Evolutionary conservation across 2,329 filamentous ascomycete species (phyloP).

Genomic region (Ophiobolus disseminans): DNA sequence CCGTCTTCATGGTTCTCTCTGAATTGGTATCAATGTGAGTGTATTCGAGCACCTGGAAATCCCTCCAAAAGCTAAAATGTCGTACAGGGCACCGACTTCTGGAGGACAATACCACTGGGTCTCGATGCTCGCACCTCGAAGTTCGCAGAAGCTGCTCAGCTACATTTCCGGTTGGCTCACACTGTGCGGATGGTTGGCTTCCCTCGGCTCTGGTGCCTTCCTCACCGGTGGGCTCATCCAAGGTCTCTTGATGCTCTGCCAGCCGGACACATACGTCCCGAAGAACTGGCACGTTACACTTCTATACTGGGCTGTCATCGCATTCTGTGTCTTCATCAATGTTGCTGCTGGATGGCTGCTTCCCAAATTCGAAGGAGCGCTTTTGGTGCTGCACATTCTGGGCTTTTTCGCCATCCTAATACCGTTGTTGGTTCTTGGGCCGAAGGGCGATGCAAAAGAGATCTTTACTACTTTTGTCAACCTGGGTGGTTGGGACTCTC

Average conservation of each 20-base stretch:
- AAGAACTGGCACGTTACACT: slow-evolving; percentile 57
- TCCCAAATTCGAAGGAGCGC: slow-evolving; percentile 11
- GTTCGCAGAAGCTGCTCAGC: slow-evolving; percentile 49
- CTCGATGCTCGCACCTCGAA: slow-evolving; percentile 47
- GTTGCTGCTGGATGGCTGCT: slow-evolving; percentile 48
- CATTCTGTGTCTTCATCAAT: slow-evolving; percentile 49
- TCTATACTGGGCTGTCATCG: slow-evolving; percentile 51
- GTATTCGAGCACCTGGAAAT: background rate
- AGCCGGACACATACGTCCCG: slow-evolving; percentile 47
- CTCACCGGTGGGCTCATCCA: slow-evolving; percentile 52
- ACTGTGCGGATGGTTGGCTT: slow-evolving; percentile 56
- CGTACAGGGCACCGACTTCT: slow-evolving; percentile 35
- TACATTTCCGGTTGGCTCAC: slow-evolving; percentile 55
- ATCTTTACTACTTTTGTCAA: slow-evolving; percentile 58
- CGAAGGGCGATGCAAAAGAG: slow-evolving; percentile 44
- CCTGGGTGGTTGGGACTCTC: slow-evolving; percentile 44
- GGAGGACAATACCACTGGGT: slow-evolving; percentile 45
- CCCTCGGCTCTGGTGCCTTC: slow-evolving; percentile 52
- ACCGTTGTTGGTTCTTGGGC: slow-evolving; percentile 29
- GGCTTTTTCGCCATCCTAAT: slow-evolving; percentile 60
- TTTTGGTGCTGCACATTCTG: slow-evolving; percentile 54
- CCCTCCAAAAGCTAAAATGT: background rate
- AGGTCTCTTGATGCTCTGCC: slow-evolving; percentile 46
- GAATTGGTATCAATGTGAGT: background rate
- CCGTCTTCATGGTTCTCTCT: background rate